Conservation (phyloP, 2,329 filamentous ascomycete genomes). For the Xylariaceae sp. region DNA sequence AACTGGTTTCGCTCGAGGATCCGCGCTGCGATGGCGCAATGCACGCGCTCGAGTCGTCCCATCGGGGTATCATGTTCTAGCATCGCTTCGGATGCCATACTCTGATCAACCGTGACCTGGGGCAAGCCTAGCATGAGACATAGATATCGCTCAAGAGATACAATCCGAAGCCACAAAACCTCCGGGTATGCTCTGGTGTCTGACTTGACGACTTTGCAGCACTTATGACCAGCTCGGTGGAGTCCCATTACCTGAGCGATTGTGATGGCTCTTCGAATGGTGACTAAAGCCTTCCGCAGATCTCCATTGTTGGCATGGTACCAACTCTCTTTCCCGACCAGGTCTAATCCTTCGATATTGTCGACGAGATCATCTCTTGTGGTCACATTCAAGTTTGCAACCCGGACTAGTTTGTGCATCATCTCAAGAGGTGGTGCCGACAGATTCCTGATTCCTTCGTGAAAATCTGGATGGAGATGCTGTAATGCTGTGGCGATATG, state of each 20-base stretch:
- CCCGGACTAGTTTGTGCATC: background rate
- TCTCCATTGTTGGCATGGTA: background rate
- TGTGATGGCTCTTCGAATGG: background rate
- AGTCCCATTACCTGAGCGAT: background rate
- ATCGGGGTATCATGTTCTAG: background rate
- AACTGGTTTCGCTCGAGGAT: background rate
- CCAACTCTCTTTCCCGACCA: background rate
- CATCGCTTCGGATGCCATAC: background rate
- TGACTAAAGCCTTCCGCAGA: background rate
- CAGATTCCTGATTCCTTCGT: background rate
- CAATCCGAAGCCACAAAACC: background rate
- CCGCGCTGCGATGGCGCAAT: background rate
- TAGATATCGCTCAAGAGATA: background rate
- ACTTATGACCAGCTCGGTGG: background rate
- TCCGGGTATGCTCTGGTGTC: background rate
- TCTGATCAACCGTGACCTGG: background rate
- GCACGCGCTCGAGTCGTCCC: background rate
- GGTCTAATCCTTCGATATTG: background rate
- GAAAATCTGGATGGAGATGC: background rate
- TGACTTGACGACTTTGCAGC: background rate
- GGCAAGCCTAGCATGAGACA: background rate
- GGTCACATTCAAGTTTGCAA: background rate
- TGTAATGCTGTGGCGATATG: background rate
- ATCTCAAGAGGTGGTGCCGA: background rate
- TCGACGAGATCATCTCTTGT: background rate